Evolutionary conservation across 371 early-diverging fungal species (phyloP).

Genomic region (Mucor sp.): DNA sequence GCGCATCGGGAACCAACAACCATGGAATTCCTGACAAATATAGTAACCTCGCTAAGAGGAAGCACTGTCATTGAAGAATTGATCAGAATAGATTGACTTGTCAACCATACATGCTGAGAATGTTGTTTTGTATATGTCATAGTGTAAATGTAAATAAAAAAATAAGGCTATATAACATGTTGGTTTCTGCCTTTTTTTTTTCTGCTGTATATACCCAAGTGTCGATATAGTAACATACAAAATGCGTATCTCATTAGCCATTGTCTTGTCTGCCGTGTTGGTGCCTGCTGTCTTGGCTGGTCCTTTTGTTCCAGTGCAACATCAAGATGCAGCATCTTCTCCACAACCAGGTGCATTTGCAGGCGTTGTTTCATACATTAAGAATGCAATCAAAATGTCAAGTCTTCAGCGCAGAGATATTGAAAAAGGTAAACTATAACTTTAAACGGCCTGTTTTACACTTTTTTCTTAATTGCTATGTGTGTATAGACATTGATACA

Average conservation of each 20-base stretch:
- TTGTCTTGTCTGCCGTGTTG: background rate
- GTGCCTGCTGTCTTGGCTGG: background rate
- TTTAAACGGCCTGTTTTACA: background rate
- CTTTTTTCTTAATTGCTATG: background rate
- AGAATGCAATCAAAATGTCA: background rate
- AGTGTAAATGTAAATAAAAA: constrained; percentile 7
- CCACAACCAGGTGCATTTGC: background rate
- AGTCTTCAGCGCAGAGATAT: background rate
- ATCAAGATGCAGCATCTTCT: background rate
- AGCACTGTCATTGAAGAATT: constrained; percentile 43
- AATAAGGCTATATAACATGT: background rate
- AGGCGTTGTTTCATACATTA: background rate
- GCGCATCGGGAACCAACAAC: constrained; percentile 50
- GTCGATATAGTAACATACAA: background rate
- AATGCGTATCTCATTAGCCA: background rate
- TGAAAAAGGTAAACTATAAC: background rate
- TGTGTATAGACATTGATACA: background rate
- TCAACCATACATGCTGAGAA: background rate
- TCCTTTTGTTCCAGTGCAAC: background rate
- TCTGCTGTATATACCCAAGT: background rate
- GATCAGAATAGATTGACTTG: constrained; percentile 24
- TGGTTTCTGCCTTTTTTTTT: background rate
- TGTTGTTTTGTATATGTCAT: background rate
- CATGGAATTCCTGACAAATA: constrained; percentile 53
- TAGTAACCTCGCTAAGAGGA: constrained; percentile 42